Base-by-base conservation (phyloP, 768 basidiomycete species). In the Boletus vermiculosoides region DNA sequence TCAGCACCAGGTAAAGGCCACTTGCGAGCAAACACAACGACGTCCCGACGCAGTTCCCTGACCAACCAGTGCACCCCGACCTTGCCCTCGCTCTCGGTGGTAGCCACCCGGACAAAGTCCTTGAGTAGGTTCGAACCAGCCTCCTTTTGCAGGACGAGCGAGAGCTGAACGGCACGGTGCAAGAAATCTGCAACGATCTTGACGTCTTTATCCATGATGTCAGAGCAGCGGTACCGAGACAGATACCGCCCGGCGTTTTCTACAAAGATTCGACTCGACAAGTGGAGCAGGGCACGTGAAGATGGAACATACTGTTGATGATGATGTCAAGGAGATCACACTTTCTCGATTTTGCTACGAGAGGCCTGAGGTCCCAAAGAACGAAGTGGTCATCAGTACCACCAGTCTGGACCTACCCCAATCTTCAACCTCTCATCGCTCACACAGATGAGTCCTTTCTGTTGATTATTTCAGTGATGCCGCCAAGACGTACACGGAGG, bases 341-440 rank as follows among this genome's bases (percentile, higher is more conserved):
- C 85, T 81, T 97, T 98, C 81, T 98, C 96, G 56, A 99, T 86
- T 77, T 98, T 98, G 80, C 88, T 91, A 49, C 97, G 60, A 97
- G 81, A 31, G 97, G 97, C 36, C 97, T 85, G 59, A 98, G 83
- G 69, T 98, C 97, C 96, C 95, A 98, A 48, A 99, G 88, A 48
- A 98, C 87, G 62, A 98, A 86, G 74, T 99, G 97, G 81, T 92
- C 98, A 74, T 98, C 97, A 18, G 94, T 95, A 57, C 97, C 97
- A 55, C 83, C 86, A 15, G 96, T 98, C 79, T 98, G 95, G 62
- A 99, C 82, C 65, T 85, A n/a, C n/a, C n/a, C n/a, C n/a, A n/a
- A n/a, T n/a, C n/a, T n/a, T n/a, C n/a, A n/a, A n/a, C n/a, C n/a
- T n/a, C n/a, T n/a, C n/a, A n/a, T n/a, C n/a, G n/a, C n/a, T n/a